A percentile compares a stretch with the other conserved stretches of the same genome.
Conservation (phyloP, 768 basidiomycete species). For the Phylloporus sp. region DNA sequence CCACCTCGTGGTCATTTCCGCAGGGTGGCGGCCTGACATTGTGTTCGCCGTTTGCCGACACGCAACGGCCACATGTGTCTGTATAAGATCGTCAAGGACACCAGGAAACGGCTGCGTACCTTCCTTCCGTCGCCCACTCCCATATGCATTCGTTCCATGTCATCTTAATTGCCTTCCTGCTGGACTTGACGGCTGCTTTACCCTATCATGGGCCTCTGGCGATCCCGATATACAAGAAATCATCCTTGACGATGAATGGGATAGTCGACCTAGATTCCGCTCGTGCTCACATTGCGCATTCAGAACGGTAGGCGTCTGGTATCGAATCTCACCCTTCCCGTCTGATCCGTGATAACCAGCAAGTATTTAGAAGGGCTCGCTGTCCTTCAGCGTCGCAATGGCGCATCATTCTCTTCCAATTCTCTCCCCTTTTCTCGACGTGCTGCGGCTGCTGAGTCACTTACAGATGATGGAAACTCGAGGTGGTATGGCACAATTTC, state of each 20-base stretch:
- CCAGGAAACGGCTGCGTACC: not conserved
- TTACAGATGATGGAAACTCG: constrained; percentile 12
- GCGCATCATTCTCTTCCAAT: not conserved
- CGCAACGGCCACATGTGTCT: not conserved
- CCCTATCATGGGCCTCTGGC: constrained; percentile 10
- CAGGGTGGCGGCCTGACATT: not conserved
- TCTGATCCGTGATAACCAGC: constrained; percentile 11
- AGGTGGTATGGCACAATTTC: constrained; percentile 25
- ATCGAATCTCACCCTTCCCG: not conserved
- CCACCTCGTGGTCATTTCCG: not conserved
- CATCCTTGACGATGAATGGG: constrained; percentile 10
- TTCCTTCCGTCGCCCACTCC: not conserved
- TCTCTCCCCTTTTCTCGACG: constrained; percentile 2
- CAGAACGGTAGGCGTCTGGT: constrained; percentile 9
- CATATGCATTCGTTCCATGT: constrained; percentile 11
- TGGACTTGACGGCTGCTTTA: constrained; percentile 15
- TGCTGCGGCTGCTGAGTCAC: constrained; percentile 1
- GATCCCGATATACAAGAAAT: constrained; percentile 19
- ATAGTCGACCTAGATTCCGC: constrained; percentile 13
- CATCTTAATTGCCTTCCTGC: constrained; percentile 5
- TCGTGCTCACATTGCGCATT: constrained; percentile 13
- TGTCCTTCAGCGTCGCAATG: constrained; percentile 5
- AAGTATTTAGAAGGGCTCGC: constrained; percentile 16
- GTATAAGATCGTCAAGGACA: constrained; percentile 7
- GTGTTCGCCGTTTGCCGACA: not conserved